Percentiles rank a stretch among this genome's conserved stretches.
These are phyloP conservation scores for Pseudocercospora macadamiae DNA, from an alignment of 2,329 filamentous ascomycete genomes.

Conservation along the genomic window DNA sequence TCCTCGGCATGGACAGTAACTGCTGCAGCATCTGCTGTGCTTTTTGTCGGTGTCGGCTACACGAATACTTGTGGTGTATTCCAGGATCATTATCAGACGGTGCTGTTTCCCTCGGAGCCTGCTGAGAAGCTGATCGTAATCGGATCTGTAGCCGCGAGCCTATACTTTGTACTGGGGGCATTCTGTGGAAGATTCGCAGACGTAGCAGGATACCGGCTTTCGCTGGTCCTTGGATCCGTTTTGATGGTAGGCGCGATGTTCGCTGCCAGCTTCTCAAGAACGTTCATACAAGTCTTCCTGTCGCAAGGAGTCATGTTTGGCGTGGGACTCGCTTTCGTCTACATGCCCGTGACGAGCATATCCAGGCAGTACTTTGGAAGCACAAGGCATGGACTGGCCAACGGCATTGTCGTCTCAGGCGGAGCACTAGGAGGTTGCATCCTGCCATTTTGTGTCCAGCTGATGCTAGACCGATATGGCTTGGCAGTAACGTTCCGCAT, in stretches of 20 bases:
- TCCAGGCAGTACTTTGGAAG: constrained; percentile 11
- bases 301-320: constrained; percentile 9
- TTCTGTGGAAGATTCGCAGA: constrained; percentile 13
- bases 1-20: constrained; percentile 3
- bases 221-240: not conserved
- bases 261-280: constrained; percentile 3
- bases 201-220: constrained; percentile 4
- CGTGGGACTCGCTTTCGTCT: constrained; percentile 5
- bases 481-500: constrained; percentile 5
- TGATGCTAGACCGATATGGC: constrained; percentile 4
- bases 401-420: constrained; percentile 8
- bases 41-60: constrained; percentile 7
- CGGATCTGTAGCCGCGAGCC: constrained; percentile 7
- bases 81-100: constrained; percentile 1
- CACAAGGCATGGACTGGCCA: constrained; percentile 4
- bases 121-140: constrained; percentile 7
- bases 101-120: not conserved
- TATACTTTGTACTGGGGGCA: constrained; percentile 9
- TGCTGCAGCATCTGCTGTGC: constrained; percentile 7
- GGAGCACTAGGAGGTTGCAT: constrained; percentile 6
- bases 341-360: constrained; percentile 10
- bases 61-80: constrained; percentile 11
- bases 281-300: constrained; percentile 7
- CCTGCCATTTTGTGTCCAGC: constrained; percentile 1
- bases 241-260: constrained; percentile 8